Conservation (phyloP, 2,329 filamentous ascomycete genomes). For the Helicocarpus griseus region DNA sequence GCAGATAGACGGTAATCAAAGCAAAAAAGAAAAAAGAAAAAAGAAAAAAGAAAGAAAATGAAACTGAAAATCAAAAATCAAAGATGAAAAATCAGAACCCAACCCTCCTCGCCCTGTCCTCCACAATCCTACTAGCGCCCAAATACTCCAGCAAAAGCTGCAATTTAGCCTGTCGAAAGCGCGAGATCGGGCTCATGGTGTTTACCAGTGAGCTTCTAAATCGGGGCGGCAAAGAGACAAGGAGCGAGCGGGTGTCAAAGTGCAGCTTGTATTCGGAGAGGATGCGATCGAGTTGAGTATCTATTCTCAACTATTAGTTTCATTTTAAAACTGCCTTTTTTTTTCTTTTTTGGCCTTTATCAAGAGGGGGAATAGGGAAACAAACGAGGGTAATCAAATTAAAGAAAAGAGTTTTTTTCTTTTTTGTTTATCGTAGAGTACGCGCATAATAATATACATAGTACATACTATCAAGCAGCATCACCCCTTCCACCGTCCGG, state of each 20-base stretch:
- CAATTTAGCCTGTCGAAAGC: conserved; percentile 15
- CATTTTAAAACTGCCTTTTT: background rate
- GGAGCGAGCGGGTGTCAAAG: conserved; percentile 12
- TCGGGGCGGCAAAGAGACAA: background rate
- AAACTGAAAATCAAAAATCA: too few species aligned
- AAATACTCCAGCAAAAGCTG: conserved; percentile 16
- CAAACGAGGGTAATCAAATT: too few species aligned
- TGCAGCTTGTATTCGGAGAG: conserved; percentile 17
- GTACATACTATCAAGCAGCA: conserved; percentile 16
- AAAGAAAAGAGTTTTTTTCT: background rate
- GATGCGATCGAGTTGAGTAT: conserved; percentile 18
- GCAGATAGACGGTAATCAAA: too few species aligned
- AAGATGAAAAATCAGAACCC: background rate
- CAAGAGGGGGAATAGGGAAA: background rate
- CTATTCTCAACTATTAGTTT: conserved; percentile 3
- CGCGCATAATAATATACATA: too few species aligned
- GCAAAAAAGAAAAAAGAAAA: too few species aligned
- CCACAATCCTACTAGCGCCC: conserved; percentile 15
- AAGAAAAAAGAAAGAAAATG: too few species aligned
- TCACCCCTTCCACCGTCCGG: conserved; percentile 15
- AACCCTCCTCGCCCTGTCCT: conserved; percentile 5
- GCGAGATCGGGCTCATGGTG: background rate
- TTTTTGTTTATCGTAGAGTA: too few species aligned
- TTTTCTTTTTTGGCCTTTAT: background rate
- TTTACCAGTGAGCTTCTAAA: background rate